Evolutionary conservation across 2,329 filamentous ascomycete species (phyloP), one percentile per base, ranked within the genome.

Genomic region (Polychaeton citri): DNA sequence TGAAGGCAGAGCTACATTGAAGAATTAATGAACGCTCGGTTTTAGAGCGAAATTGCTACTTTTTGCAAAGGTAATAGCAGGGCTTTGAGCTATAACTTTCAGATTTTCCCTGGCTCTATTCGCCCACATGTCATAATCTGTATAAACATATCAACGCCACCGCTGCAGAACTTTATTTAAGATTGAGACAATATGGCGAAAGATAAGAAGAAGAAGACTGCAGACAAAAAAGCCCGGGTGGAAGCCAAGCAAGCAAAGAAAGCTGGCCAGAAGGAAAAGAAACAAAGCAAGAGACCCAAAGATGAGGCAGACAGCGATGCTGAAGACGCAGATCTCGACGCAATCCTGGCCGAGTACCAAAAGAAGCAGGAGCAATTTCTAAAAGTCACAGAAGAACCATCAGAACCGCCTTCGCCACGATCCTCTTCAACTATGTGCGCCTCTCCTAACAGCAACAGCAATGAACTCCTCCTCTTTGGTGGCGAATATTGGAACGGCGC

Each of bases 401-500:
- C 71, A 30, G 72, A 65, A 2, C 81, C 87, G 13, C 90, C 90
- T 1, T 74, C 76, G 36, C 74, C 86, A 16, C 76, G 90, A 35
- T 81, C 16, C 2, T 88, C 86, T 5, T 74, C 84, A 6, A 85
- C 83, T 0, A 64, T 98, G 40, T 71, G 95, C 46, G 85, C 84
- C 15, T 88, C 81, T 26, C 90, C 90, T 1, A 28, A 15, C 24
- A 74, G 79, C 20, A 88, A 92, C 61, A 74, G 72, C 50, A 92
- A 90, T 59, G 86, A 92, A 56, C 63, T 98, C 38, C 77, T 96
- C 46, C 64, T 96, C 4, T 98, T 92, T 58, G 90, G 88, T 12
- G 90, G 90, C 45, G 90, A 98, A 65, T 92, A 87, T 54, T 96
- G 85, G 63, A 93, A 96, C 61, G 90, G 90, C 4, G 81, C 82